phyloP scores from a whole-genome alignment of 352 stramenopile genomes.

The Phytophthora cryptogea region DNA sequence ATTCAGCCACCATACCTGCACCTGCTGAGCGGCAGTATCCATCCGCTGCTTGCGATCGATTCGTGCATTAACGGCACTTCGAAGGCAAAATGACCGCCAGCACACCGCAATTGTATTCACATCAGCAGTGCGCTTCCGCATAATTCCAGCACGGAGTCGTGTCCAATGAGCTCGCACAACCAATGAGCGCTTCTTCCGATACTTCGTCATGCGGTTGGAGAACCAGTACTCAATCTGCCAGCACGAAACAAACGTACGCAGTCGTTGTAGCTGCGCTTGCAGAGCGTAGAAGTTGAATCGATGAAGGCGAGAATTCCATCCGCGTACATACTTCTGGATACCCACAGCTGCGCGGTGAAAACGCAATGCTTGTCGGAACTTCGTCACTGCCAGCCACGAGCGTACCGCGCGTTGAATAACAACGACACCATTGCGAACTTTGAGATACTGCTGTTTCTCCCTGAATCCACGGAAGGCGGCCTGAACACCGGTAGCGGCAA shows the following conservation, averaged over 20 bases:
- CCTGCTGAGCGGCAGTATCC: conserved; percentile 19
- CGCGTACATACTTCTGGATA: conserved; percentile 56
- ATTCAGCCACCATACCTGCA: conserved; percentile 53
- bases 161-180: conserved; percentile 41
- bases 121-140: conserved; percentile 30
- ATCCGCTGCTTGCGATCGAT: conserved; percentile 26
- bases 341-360: conserved; percentile 31
- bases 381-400: conserved; percentile 20
- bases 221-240: conserved; percentile 68
- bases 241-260: conserved; percentile 45
- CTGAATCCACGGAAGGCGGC: conserved; percentile 31
- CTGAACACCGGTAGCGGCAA: conserved; percentile 37
- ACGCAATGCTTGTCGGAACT: conserved; percentile 21
- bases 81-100: conserved; percentile 41
- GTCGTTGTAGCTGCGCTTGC: conserved; percentile 38
- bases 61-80: conserved; percentile 22
- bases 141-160: conserved; percentile 31
- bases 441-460: conserved; percentile 24
- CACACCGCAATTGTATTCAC: conserved; percentile 35
- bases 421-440: conserved; percentile 8
- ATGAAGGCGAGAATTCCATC: conserved; percentile 35
- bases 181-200: conserved; percentile 32
- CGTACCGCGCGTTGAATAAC: conserved; percentile 25
- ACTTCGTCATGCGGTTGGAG: conserved; percentile 19
- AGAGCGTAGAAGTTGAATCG: conserved; percentile 53